Percentiles rank a stretch among this genome's conserved stretches.
Conservation (phyloP, 371 early-diverging fungal genomes). For the Gilbertella persicaria region DNA sequence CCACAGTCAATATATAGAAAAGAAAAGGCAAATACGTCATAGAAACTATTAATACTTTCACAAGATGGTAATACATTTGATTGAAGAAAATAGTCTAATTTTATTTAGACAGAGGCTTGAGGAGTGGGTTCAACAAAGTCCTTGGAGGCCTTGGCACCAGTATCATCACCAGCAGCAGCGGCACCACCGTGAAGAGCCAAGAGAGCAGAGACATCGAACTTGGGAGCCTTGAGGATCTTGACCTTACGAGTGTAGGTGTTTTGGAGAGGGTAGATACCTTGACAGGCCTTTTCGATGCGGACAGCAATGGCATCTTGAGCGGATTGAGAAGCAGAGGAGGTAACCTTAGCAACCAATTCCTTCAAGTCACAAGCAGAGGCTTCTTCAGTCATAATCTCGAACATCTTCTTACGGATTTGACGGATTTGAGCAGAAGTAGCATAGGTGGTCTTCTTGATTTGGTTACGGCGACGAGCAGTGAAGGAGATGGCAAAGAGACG, state of each 20-base stretch:
- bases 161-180: constrained; percentile 76
- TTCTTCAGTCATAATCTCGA: constrained; percentile 93
- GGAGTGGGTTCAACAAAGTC: constrained; percentile 78
- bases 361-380: constrained; percentile 85
- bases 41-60: too few species aligned
- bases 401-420: constrained; percentile 98
- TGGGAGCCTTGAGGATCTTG: constrained; percentile 98
- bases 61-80: too few species aligned
- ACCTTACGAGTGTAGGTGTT: constrained; percentile 97
- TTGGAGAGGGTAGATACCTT: constrained; percentile 98
- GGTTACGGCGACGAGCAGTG: constrained; percentile 92
- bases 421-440: constrained; percentile 95
- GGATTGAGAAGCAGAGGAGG: constrained; percentile 47
- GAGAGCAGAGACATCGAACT: constrained; percentile 91
- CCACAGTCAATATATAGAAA: too few species aligned
- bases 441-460: constrained; percentile 97
- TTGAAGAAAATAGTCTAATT: too few species aligned
- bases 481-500: constrained; percentile 97
- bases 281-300: constrained; percentile 95
- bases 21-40: too few species aligned
- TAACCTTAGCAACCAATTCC: constrained; percentile 94
- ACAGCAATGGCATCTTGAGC: constrained; percentile 78
- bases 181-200: constrained; percentile 91
- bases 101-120: constrained; percentile 68
- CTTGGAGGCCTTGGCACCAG: constrained; percentile 62